Percentiles rank a stretch among this genome's conserved stretches.
These are phyloP conservation scores for Arachis monticola DNA, from an alignment of 331 rosid species.

Conservation along the genomic window DNA sequence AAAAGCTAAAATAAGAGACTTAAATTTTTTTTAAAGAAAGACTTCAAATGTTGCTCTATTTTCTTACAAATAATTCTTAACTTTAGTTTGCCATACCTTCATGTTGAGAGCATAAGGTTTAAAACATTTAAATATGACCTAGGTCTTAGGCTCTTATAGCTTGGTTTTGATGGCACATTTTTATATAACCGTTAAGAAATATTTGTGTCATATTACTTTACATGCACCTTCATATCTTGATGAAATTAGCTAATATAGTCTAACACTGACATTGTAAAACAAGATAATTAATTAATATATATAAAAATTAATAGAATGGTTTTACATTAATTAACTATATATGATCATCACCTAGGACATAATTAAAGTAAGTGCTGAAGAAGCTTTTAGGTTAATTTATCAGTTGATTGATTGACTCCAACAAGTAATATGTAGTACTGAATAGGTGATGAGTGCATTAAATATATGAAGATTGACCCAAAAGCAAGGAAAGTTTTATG, in stretches of 20 bases:
- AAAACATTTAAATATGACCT: background rate
- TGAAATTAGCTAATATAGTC: background rate
- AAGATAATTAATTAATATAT: no score
- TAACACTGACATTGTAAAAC: no score
- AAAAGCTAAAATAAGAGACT: no score
- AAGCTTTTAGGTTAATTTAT: conserved; percentile 9
- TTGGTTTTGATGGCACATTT: background rate
- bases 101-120: conserved; percentile 1
- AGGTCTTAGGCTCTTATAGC: no score
- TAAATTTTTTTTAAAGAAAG: no score
- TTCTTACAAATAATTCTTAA: no score
- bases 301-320: no score
- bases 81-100: background rate
- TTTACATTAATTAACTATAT: no score
- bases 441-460: conserved; percentile 35
- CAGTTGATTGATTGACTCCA: background rate
- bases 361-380: background rate
- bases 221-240: background rate
- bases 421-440: background rate
- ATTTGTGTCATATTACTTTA: background rate
- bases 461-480: conserved; percentile 41
- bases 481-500: conserved; percentile 10
- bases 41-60: no score
- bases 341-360: background rate
- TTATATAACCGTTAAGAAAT: background rate